Evolutionary conservation across 2,329 filamentous ascomycete species (phyloP).

Genomic region (Zymoseptoria passerinii): DNA sequence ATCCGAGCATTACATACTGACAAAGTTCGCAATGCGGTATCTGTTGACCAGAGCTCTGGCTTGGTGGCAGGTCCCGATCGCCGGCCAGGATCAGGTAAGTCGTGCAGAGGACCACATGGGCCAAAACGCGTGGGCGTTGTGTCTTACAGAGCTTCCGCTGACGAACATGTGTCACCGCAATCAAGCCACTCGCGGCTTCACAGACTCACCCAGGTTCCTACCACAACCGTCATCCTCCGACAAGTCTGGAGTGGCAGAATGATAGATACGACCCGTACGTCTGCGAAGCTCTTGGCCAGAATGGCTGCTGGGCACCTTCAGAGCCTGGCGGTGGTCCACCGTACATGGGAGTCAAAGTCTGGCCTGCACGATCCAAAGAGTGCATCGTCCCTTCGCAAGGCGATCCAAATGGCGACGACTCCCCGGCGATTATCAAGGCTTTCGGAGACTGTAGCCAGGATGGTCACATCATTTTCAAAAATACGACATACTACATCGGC

Average conservation of each 20-base stretch:
- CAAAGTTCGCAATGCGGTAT: neutral
- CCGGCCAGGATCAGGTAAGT: neutral
- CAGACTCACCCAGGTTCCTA: neutral
- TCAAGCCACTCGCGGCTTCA: neutral
- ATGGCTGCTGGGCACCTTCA: constrained; percentile 2
- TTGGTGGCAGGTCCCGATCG: neutral
- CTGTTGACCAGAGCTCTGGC: neutral
- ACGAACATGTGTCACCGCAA: neutral
- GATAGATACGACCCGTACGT: constrained; percentile 2
- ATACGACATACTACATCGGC: constrained; percentile 42
- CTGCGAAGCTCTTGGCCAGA: constrained; percentile 1
- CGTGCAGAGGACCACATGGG: neutral
- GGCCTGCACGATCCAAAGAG: neutral
- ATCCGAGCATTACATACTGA: neutral
- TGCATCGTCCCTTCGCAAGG: neutral
- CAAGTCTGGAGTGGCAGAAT: neutral
- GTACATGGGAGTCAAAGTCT: neutral
- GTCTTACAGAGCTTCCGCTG: neutral
- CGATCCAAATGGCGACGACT: constrained; percentile 35
- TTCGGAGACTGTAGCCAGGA: constrained; percentile 43
- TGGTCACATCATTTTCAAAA: constrained; percentile 44
- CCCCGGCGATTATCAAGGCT: constrained; percentile 44
- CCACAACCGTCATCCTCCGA: neutral
- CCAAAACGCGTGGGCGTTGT: neutral
- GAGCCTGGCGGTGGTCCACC: neutral